A percentile compares a stretch with the other conserved stretches of the same genome.
phyloP scores from a whole-genome alignment of 2,329 filamentous ascomycete species.

The Aureobasidium lini region DNA sequence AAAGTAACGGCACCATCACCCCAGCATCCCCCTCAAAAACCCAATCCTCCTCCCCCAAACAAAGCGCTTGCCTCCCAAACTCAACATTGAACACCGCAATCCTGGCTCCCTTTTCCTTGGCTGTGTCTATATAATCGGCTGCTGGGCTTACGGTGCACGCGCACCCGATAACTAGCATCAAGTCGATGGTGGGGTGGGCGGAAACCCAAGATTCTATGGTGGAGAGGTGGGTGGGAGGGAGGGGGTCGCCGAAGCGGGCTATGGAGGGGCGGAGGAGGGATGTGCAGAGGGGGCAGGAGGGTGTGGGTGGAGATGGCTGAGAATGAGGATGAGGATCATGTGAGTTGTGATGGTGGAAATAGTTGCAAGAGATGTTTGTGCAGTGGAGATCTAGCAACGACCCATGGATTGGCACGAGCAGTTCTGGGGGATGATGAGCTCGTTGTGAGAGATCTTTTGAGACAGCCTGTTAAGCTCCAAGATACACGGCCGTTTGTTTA shows the following conservation, averaged over 20 bases:
- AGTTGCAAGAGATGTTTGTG: neutral
- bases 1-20: too few relatives aligned
- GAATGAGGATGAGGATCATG: neutral
- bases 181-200: neutral
- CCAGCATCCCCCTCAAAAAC: too few relatives aligned
- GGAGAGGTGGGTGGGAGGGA: neutral
- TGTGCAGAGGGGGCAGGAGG: neutral
- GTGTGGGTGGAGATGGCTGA: neutral
- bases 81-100: too few relatives aligned
- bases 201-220: neutral
- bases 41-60: too few relatives aligned
- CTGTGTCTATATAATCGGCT: too few relatives aligned
- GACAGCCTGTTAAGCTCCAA: too few relatives aligned
- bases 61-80: too few relatives aligned
- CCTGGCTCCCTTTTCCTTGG: too few relatives aligned
- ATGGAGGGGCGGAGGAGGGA: neutral
- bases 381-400: neutral
- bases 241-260: neutral
- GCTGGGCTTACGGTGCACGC: neutral
- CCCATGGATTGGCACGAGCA: neutral
- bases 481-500: too few relatives aligned
- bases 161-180: constrained; percentile 1
- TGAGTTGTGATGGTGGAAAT: neutral
- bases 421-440: neutral
- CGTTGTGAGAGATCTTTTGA: neutral